Evolutionary conservation across 495 filamentous ascomycete species (phyloP).

Genomic region (Aspergillus olivimuriae): DNA sequence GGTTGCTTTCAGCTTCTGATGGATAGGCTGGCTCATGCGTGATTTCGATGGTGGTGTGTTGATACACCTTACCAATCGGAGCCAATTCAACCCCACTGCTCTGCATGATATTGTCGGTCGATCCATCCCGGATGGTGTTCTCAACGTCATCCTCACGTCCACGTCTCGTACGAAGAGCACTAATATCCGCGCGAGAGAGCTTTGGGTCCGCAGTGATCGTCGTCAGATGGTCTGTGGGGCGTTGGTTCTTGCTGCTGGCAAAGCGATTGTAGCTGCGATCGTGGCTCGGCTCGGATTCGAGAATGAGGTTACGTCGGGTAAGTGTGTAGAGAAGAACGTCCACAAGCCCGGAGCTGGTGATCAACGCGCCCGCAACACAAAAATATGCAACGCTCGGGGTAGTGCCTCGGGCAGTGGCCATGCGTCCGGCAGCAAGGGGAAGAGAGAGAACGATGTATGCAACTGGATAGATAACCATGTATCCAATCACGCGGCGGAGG

Average conservation of each 20-base stretch:
- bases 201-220: constrained; percentile 32
- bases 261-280: constrained; percentile 34
- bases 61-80: constrained; percentile 38
- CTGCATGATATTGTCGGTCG: constrained; percentile 35
- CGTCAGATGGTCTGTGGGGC: constrained; percentile 22
- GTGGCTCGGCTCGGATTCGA: constrained; percentile 36
- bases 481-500: constrained; percentile 47
- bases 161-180: constrained; percentile 16
- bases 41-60: constrained; percentile 42
- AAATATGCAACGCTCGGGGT: constrained; percentile 53
- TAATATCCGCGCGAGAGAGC: constrained; percentile 17
- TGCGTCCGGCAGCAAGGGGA: constrained; percentile 63
- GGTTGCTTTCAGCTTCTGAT: constrained; percentile 18
- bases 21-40: constrained; percentile 35
- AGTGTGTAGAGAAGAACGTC: constrained; percentile 68
- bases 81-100: constrained; percentile 24
- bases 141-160: constrained; percentile 14
- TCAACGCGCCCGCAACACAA: constrained; percentile 63
- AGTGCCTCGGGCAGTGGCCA: constrained; percentile 54
- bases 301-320: constrained; percentile 49
- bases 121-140: constrained; percentile 24
- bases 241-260: constrained; percentile 25
- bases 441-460: constrained; percentile 68
- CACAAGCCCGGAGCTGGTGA: constrained; percentile 67
- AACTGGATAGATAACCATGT: constrained; percentile 71